Percentiles rank a stretch among this genome's conserved stretches.
These are phyloP conservation scores for Colletotrichum neosansevieriae DNA, from an alignment of 2,329 filamentous ascomycete species.

Conservation along the genomic window DNA sequence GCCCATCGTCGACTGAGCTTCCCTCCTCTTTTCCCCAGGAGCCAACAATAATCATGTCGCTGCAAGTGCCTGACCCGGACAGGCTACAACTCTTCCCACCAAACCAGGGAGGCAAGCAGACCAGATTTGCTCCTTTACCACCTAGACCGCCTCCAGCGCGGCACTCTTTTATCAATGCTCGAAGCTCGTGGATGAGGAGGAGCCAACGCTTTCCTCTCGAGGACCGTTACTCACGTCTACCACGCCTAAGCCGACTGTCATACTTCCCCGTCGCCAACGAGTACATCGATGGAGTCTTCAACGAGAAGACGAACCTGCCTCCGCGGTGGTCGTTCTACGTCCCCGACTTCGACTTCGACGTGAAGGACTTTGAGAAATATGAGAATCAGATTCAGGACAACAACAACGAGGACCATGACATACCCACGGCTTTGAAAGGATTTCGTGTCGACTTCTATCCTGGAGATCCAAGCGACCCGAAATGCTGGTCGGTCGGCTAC, in stretches of 20 bases:
- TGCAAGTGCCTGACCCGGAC: slow-evolving; percentile 33
- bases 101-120: slow-evolving; percentile 30
- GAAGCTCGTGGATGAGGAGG: slow-evolving; percentile 38
- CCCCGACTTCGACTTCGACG: slow-evolving; percentile 41
- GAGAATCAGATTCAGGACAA: not conserved
- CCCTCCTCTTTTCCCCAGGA: slow-evolving; percentile 20
- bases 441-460: slow-evolving; percentile 72
- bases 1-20: slow-evolving; percentile 28
- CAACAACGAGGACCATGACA: not conserved
- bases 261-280: slow-evolving; percentile 40
- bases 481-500: slow-evolving; percentile 29
- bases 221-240: slow-evolving; percentile 17
- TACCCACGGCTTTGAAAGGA: slow-evolving; percentile 43
- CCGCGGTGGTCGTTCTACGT: slow-evolving; percentile 41
- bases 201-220: slow-evolving; percentile 24
- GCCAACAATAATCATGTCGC: slow-evolving; percentile 32
- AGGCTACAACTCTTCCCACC: slow-evolving; percentile 28
- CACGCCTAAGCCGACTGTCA: slow-evolving; percentile 33
- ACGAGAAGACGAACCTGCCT: slow-evolving; percentile 40
- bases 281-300: slow-evolving; percentile 41
- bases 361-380: slow-evolving; percentile 34
- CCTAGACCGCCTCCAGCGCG: slow-evolving; percentile 26
- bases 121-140: slow-evolving; percentile 36
- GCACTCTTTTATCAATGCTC: slow-evolving; percentile 20
- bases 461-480: slow-evolving; percentile 65